These are phyloP conservation scores for Malus asiatica DNA, from an alignment of 306 rosid species.

Conservation along the genomic window DNA sequence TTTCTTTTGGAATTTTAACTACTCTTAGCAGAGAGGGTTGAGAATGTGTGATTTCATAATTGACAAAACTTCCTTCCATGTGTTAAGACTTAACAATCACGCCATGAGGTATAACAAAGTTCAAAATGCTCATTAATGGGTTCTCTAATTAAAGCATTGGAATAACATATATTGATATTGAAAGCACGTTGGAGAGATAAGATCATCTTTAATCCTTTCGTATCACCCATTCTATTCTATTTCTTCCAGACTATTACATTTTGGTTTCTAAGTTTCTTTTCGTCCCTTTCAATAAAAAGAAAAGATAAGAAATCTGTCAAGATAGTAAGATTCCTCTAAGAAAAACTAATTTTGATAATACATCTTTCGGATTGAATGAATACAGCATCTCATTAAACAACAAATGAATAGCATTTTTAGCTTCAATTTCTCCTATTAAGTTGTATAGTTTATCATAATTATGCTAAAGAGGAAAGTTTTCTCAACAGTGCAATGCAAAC, in stretches of 20 bases:
- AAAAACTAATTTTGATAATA: background rate
- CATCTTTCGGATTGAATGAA: too few species aligned
- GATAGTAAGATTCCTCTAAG: background rate
- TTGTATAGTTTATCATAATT: background rate
- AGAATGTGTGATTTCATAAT: background rate
- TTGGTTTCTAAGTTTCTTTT: background rate
- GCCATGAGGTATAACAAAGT: background rate
- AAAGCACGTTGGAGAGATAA: background rate
- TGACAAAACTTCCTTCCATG: background rate
- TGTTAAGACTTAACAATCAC: background rate
- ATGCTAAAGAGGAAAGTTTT: background rate
- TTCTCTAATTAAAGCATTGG: background rate
- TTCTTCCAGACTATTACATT: background rate
- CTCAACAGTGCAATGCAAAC: background rate
- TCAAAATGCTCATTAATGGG: background rate
- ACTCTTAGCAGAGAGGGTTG: background rate
- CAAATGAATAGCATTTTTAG: background rate
- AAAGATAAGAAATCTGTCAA: background rate
- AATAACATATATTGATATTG: too few species aligned
- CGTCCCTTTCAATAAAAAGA: background rate
- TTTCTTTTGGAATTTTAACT: background rate
- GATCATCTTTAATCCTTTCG: background rate
- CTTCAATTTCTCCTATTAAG: background rate
- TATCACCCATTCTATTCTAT: background rate
- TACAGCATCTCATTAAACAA: background rate